phyloP scores from a whole-genome alignment of 1,139 yeast species.

The Starmera stellimalicola region DNA sequence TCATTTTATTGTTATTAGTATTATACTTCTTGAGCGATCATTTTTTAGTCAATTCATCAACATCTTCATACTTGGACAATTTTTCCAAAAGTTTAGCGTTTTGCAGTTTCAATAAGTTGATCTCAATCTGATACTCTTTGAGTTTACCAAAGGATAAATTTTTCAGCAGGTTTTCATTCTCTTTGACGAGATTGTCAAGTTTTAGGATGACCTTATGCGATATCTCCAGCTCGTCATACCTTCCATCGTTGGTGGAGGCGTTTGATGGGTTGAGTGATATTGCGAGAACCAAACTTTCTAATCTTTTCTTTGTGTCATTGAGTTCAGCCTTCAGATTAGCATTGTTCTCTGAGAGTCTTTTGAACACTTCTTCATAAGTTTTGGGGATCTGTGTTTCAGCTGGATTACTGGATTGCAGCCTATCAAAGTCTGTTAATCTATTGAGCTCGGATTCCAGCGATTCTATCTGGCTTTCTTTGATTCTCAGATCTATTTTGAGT shows the following conservation, averaged over 20 bases:
- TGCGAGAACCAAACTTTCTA: slow-evolving; percentile 58
- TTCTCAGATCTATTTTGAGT: slow-evolving; percentile 21
- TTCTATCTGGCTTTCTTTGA: slow-evolving; percentile 31
- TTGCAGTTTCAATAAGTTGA: slow-evolving; percentile 49
- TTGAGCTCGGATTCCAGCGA: slow-evolving; percentile 27
- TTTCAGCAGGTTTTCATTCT: slow-evolving; percentile 61
- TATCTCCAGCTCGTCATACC: slow-evolving; percentile 65
- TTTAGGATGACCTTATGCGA: slow-evolving; percentile 68
- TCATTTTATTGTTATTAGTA: too few species aligned
- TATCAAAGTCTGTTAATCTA: slow-evolving; percentile 18
- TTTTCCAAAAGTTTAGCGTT: slow-evolving; percentile 33
- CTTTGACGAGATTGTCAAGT: slow-evolving; percentile 51
- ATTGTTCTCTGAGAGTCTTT: slow-evolving; percentile 11
- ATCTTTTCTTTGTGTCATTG: slow-evolving; percentile 46
- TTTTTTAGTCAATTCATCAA: too few species aligned
- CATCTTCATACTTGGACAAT: slow-evolving; percentile 19
- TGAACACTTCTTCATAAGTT: slow-evolving; percentile 14
- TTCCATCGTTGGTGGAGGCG: slow-evolving; percentile 35
- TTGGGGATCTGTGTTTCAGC: slow-evolving; percentile 9
- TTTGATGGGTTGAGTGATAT: slow-evolving; percentile 36
- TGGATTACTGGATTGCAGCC: neutral
- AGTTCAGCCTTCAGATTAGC: slow-evolving; percentile 36
- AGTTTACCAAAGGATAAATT: slow-evolving; percentile 67
- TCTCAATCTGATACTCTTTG: slow-evolving; percentile 60
- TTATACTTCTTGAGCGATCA: too few species aligned